These are phyloP conservation scores for Cordia subcordata DNA, from an alignment of 257 asterid genomes.

Conservation along the genomic window DNA sequence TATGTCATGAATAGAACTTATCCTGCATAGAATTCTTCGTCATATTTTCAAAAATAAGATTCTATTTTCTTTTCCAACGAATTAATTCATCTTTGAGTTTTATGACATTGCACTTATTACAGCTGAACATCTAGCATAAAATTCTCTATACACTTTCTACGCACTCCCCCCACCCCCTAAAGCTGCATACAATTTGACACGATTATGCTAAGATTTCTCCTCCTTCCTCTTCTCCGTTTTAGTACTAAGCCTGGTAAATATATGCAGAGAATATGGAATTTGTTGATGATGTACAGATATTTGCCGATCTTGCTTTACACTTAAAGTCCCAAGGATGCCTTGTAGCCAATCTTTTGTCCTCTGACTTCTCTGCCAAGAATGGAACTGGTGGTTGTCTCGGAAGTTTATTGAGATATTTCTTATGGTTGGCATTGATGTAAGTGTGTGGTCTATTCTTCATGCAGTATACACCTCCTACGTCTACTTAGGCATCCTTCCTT, in stretches of 20 bases:
- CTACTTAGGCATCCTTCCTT: conserved; percentile 1
- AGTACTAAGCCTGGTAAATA: background rate
- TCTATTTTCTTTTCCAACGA: too few species aligned
- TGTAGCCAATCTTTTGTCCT: conserved; percentile 73
- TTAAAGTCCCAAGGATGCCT: conserved; percentile 59
- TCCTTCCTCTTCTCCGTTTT: too few species aligned
- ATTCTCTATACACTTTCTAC: too few species aligned
- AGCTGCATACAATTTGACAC: too few species aligned
- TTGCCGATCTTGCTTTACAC: conserved; percentile 63
- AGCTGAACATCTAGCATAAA: too few species aligned
- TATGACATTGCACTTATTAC: too few species aligned
- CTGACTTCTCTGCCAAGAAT: conserved; percentile 66
- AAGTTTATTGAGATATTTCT: conserved; percentile 64
- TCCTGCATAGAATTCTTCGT: background rate
- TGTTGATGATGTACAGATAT: conserved; percentile 79
- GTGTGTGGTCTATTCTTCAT: conserved; percentile 14
- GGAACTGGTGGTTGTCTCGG: conserved; percentile 85
- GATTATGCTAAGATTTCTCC: too few species aligned
- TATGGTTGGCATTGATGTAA: conserved; percentile 55
- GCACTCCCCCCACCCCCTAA: too few species aligned
- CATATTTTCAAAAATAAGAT: too few species aligned
- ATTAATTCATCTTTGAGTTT: too few species aligned
- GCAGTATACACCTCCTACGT: conserved; percentile 5
- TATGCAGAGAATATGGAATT: conserved; percentile 76
- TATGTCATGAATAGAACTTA: background rate